Base-by-base conservation (phyloP, 2,329 filamentous ascomycete species). In the Fusarium begoniae region DNA sequence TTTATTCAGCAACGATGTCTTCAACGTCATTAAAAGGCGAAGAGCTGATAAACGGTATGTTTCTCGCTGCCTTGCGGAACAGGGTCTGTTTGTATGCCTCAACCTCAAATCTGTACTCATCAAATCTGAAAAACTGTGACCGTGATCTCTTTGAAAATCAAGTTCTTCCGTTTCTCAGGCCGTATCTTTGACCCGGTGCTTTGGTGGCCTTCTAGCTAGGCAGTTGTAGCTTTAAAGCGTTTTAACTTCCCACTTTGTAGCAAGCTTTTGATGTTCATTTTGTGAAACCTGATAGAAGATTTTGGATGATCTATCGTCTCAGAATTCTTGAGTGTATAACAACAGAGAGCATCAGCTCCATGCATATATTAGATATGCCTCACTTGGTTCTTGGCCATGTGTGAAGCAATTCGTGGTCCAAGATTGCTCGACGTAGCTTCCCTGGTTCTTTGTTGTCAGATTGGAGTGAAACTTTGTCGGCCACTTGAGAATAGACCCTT, bases 21-120 rank as follows among this genome's bases (percentile, higher is more conserved):
- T 9, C 22, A 13, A 20, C 2, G 6, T 26, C 5, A 26, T 4
- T 2, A 26, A 26, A 26, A 13, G 17, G 8, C 1, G 3, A 5
- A 32, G 11, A 6, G 22, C 22, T 24, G 6, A 24, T 35, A 11
- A 20, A 13, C 1, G 2, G 15, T 8, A 24, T 32, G 8, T 7
- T 13, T 20, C 22, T 51, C 8, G 30, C 11, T 24, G 6, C 2
- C 17, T 20, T 24, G 17, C 12, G 0, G 30, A 51, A 13, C 4
- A 51, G 35, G 28, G 8, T 20, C 22, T 51, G 22, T 18, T 35
- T 14, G 0, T 18, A 18, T 20, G 22, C 15, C 22, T 24, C 17
- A 4, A n/a, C 18, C 18, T 24, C 15, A 51, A 10, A 32, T 3
- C 28, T 24, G 22, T 5, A n/a, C 10, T 18, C 22, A 24, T 32